Conservation (phyloP, 352 stramenopile genomes). For the Phytophthora sansomeana region DNA sequence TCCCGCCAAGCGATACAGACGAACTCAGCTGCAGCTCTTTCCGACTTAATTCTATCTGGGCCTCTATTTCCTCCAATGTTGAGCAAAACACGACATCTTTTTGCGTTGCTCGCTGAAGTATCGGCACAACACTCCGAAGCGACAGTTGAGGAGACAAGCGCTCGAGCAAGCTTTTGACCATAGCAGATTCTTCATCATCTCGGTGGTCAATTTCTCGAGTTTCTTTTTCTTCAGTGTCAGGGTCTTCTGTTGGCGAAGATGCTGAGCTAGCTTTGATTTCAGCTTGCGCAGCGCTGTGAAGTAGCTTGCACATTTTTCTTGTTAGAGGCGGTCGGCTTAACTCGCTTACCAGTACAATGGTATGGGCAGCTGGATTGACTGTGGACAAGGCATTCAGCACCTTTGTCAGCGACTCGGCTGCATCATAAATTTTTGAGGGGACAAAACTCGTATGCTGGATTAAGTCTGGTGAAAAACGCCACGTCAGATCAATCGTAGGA, state of each 20-base stretch:
- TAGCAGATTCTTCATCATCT: constrained; percentile 9
- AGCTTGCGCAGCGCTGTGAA: constrained; percentile 23
- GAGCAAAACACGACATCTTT: constrained; percentile 46
- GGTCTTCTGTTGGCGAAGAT: neutral
- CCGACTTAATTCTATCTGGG: constrained; percentile 21
- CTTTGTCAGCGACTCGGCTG: constrained; percentile 30
- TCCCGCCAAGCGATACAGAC: constrained; percentile 4
- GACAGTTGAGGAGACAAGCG: constrained; percentile 39
- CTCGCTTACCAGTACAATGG: constrained; percentile 62
- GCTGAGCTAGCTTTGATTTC: constrained; percentile 12
- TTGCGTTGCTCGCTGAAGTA: constrained; percentile 48
- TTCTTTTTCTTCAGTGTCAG: constrained; percentile 14
- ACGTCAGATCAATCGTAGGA: constrained; percentile 23
- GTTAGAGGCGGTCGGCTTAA: constrained; percentile 60
- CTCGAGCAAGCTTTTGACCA: constrained; percentile 16
- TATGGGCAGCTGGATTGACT: constrained; percentile 10
- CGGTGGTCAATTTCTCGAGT: neutral
- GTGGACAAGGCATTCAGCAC: constrained; percentile 25
- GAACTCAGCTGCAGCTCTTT: constrained; percentile 14
- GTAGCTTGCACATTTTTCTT: constrained; percentile 48
- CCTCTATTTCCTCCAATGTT: constrained; percentile 33
- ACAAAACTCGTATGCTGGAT: constrained; percentile 52
- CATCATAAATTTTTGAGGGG: constrained; percentile 43
- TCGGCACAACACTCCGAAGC: constrained; percentile 33
- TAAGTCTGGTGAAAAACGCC: constrained; percentile 58